phyloP scores from a whole-genome alignment of 768 basidiomycete species.

The Boletus bicolor region DNA sequence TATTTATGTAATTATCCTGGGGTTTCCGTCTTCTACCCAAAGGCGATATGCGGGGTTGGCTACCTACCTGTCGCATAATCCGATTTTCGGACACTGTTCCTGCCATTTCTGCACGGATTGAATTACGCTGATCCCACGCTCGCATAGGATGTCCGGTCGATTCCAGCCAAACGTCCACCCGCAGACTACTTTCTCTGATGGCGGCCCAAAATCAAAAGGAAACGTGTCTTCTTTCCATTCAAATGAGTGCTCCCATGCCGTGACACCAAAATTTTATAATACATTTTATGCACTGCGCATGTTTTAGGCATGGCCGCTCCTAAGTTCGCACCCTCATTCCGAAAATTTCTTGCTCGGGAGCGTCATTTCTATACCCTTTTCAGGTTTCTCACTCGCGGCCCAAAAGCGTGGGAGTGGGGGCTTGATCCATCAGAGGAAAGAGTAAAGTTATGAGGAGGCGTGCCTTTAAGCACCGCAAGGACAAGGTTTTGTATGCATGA shows the following conservation, averaged over 20 bases:
- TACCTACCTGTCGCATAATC: constrained; percentile 5
- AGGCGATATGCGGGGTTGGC: constrained; percentile 29
- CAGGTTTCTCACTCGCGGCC: constrained; percentile 8
- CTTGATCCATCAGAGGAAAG: constrained; percentile 18
- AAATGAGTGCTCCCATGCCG: constrained; percentile 16
- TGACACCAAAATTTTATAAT: constrained; percentile 13
- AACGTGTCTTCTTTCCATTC: constrained; percentile 16
- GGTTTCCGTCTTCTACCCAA: constrained; percentile 11
- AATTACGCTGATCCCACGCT: constrained; percentile 2
- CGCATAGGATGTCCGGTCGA: constrained; percentile 70
- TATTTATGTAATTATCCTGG: constrained; percentile 18
- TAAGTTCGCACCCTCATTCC: constrained; percentile 19
- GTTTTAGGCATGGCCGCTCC: constrained; percentile 28
- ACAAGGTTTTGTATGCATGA: constrained; percentile 22
- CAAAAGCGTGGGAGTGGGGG: constrained; percentile 19
- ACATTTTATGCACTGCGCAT: constrained; percentile 19
- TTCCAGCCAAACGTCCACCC: constrained; percentile 80
- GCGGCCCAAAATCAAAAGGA: neutral
- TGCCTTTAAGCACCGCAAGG: constrained; percentile 31
- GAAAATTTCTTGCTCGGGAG: constrained; percentile 18
- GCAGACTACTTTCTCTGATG: constrained; percentile 80
- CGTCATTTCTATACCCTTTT: constrained; percentile 12
- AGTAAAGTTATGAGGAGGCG: constrained; percentile 16
- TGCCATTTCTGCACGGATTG: neutral
- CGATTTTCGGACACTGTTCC: neutral